Evolutionary conservation across 306 rosid species (phyloP).

Genomic region (Pyrus bretschneideri): DNA sequence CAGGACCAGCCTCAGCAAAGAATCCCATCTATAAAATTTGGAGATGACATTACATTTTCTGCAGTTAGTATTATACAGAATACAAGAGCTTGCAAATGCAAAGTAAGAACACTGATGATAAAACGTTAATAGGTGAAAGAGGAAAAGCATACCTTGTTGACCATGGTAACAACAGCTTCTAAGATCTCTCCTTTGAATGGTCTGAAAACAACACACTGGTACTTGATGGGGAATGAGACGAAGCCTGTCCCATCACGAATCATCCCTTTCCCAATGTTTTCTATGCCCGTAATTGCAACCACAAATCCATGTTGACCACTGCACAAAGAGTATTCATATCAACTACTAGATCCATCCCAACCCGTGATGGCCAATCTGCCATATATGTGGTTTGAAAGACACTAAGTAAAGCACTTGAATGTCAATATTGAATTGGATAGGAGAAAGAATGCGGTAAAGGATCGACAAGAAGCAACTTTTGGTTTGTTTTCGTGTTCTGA

Average conservation of each 20-base stretch:
- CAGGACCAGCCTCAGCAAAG: constrained; percentile 99
- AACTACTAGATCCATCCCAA: constrained; percentile 5
- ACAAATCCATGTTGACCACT: constrained; percentile 97
- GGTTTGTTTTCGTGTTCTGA: neutral
- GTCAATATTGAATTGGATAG: too few species aligned
- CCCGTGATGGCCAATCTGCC: neutral
- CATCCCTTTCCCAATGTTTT: constrained; percentile 64
- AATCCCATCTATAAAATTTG: constrained; percentile 70
- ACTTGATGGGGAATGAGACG: constrained; percentile 89
- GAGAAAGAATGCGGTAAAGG: neutral
- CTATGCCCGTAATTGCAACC: constrained; percentile 92
- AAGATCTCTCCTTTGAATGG: constrained; percentile 95
- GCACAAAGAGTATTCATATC: constrained; percentile 14
- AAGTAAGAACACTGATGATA: neutral
- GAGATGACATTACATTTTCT: constrained; percentile 2
- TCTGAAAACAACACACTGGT: constrained; percentile 93
- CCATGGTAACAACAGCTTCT: constrained; percentile 96
- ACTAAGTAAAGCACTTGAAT: neutral
- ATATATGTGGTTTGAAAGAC: neutral
- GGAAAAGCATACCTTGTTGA: constrained; percentile 66
- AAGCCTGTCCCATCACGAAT: constrained; percentile 96
- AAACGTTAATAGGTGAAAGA: neutral
- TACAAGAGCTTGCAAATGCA: neutral
- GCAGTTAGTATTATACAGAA: neutral
- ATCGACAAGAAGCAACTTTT: neutral